Evolutionary conservation across 2,329 filamentous ascomycete genomes (phyloP), one percentile per base, ranked within the genome.

Genomic region (Dactylellina haptotyla): DNA sequence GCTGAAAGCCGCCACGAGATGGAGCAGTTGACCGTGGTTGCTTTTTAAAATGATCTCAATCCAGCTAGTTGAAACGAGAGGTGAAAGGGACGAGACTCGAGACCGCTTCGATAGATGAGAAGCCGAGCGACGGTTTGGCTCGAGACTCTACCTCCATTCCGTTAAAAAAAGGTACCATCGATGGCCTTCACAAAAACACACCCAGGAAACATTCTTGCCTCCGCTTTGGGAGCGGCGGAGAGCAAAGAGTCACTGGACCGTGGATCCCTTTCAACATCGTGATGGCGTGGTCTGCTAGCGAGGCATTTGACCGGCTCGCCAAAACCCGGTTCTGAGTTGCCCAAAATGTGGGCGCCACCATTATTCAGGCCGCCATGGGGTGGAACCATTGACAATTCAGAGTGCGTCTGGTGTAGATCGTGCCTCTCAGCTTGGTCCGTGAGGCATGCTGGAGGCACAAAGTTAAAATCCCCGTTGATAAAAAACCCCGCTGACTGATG

Each of bases 61-160:
- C 32, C 10, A 67, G 63, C 54, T 59, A 51, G 43, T 67, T 67
- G 63, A 67, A 45, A 67, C 63, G 63, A 67, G 32, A 57, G 37
- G 16, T 26, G 50, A 28, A 28, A 51, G 34, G 37, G 37, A 66
- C 34, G 53, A 54, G 18, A 46, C n/a, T 23, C 50, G 25, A 26
- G 20, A 39, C 10, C 50, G 37, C 25, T 37, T 39, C 16, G 6
- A 20, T 37, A 34, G 14, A 14, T 8, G 26, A 30, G 56, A 67
- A 23, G 43, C 16, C 18, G 32, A 41, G 37, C 25, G 23, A 23
- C 34, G 20, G 30, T 39, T 43, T 43, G 30, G 34, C 18, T 28
- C 18, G 12, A 30, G 53, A 4, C 30, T 50, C 25, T 1, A 18
- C 10, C n/a, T 46, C 37, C 16, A 46, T n/a, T 5, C 41, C 18